These are phyloP conservation scores for Phytophthora fragariae DNA, from an alignment of 352 stramenopile genomes.

Conservation along the genomic window DNA sequence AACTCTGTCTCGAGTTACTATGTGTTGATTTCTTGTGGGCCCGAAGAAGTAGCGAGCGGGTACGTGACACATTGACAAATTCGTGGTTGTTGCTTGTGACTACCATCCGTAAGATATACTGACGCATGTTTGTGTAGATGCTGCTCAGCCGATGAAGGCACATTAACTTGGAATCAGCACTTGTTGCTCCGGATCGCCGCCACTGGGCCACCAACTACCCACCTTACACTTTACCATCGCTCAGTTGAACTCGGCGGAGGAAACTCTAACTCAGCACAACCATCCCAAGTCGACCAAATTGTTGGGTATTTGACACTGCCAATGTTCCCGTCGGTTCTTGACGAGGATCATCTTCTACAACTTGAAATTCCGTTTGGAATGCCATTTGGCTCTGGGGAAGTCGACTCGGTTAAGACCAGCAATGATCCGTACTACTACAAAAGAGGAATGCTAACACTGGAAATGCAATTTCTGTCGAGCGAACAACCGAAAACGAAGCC, in stretches of 20 bases:
- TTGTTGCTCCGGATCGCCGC: conserved; percentile 28
- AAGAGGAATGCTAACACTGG: conserved; percentile 36
- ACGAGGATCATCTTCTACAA: conserved; percentile 39
- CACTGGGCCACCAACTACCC: conserved; percentile 25
- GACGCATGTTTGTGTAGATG: conserved; percentile 18
- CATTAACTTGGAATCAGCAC: conserved; percentile 49
- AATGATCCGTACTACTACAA: conserved; percentile 30
- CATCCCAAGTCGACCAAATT: conserved; percentile 13
- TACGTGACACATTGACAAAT: conserved; percentile 6
- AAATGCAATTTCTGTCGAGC: conserved; percentile 44
- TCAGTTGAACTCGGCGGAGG: neutral
- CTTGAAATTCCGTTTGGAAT: conserved; percentile 41
- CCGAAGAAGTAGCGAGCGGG: conserved; percentile 20
- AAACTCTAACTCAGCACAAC: neutral
- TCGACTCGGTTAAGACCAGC: neutral
- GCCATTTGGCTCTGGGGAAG: neutral
- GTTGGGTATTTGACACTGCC: conserved; percentile 40
- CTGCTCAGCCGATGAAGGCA: conserved; percentile 7
- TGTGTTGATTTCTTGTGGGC: conserved; percentile 17
- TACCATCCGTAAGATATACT: neutral
- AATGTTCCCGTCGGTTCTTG: conserved; percentile 32
- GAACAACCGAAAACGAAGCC: neutral
- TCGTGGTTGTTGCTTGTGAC: neutral
- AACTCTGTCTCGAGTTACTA: conserved; percentile 23
- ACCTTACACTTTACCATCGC: conserved; percentile 33